These are phyloP conservation scores for Pyrenula aspistea DNA, from an alignment of 495 filamentous ascomycete species.

Conservation along the genomic window DNA sequence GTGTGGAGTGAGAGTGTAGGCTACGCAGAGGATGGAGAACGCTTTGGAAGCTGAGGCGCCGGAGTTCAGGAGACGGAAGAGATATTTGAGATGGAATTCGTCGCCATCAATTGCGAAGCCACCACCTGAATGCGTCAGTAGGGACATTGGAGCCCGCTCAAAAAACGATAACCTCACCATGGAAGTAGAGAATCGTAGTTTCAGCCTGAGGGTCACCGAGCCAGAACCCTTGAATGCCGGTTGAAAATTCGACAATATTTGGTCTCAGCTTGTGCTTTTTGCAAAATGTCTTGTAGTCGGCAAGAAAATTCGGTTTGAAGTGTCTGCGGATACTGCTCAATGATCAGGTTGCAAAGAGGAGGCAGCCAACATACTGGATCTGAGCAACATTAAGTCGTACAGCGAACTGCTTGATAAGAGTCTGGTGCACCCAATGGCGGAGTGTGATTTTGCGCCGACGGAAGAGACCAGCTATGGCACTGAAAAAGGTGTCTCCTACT, in stretches of 20 bases:
- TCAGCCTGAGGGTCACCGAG: slow-evolving; percentile 42
- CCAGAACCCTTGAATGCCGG: slow-evolving; percentile 45
- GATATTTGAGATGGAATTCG: slow-evolving; percentile 33
- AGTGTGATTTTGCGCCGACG: background rate
- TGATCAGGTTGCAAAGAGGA: too few species aligned
- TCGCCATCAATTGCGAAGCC: slow-evolving; percentile 38
- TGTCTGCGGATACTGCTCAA: background rate
- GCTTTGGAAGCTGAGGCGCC: slow-evolving; percentile 30
- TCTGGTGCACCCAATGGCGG: background rate
- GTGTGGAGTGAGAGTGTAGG: slow-evolving; percentile 45
- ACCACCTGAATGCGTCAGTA: slow-evolving; percentile 29
- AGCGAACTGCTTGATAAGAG: background rate
- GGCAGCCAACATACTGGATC: background rate
- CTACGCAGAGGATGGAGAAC: slow-evolving; percentile 36
- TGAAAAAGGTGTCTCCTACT: background rate
- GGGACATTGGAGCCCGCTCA: slow-evolving; percentile 1
- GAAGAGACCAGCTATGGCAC: background rate
- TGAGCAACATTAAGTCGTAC: background rate
- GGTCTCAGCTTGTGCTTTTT: slow-evolving; percentile 33
- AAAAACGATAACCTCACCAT: slow-evolving; percentile 25
- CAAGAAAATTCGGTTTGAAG: background rate
- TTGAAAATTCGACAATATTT: slow-evolving; percentile 31
- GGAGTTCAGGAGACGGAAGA: slow-evolving; percentile 25
- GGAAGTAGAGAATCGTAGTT: slow-evolving; percentile 46
- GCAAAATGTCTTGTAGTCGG: slow-evolving; percentile 28